Percentiles rank a stretch among this genome's conserved stretches.
phyloP scores from a whole-genome alignment of 176 grass and related monocot genomes.

The Areca catechu region DNA sequence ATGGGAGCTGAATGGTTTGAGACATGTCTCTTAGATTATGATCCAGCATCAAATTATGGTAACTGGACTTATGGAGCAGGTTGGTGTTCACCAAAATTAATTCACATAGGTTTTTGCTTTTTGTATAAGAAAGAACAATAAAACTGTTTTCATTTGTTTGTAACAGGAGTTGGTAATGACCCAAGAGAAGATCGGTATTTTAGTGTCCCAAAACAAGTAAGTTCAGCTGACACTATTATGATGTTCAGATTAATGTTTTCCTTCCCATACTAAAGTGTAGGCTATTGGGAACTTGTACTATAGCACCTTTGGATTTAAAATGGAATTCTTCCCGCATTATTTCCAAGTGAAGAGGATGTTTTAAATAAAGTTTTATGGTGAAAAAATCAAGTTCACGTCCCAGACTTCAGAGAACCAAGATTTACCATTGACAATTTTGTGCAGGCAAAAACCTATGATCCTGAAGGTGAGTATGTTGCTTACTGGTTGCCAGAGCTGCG shows the following conservation, averaged over 20 bases:
- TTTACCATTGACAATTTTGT: background rate
- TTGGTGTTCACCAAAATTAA: conserved; percentile 8
- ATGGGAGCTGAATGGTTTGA: conserved; percentile 96
- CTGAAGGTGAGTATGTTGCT: conserved; percentile 51
- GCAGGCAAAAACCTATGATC: conserved; percentile 78
- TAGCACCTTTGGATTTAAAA: no score
- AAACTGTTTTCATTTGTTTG: no score
- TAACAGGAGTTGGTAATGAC: conserved; percentile 87
- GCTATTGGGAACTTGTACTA: no score
- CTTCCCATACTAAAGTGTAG: no score
- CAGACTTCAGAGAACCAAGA: no score
- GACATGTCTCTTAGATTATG: conserved; percentile 18
- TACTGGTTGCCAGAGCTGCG: conserved; percentile 70
- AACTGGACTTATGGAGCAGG: conserved; percentile 98
- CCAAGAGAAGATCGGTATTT: conserved; percentile 96
- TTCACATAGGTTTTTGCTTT: no score
- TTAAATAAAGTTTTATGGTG: no score
- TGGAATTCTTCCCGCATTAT: no score
- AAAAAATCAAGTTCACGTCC: no score
- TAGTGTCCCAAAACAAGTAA: conserved; percentile 93
- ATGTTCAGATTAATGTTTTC: no score
- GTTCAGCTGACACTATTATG: conserved; percentile 3
- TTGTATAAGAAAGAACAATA: no score
- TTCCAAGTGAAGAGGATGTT: no score
- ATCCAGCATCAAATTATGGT: conserved; percentile 89